Base-by-base conservation (phyloP, 352 stramenopile species). In the Pythium diclinum region DNA sequence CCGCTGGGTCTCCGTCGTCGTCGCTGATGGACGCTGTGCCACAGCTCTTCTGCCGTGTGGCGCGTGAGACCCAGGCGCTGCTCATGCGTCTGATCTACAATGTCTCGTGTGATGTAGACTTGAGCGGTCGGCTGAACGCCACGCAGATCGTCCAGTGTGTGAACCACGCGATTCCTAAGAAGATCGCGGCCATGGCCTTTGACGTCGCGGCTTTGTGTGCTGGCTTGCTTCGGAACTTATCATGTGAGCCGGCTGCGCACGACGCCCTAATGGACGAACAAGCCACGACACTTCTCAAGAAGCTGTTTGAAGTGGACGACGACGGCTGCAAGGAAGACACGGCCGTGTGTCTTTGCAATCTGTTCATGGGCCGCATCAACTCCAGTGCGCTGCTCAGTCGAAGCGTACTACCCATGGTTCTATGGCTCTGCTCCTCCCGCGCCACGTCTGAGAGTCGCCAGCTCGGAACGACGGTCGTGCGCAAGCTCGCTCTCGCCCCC, bases 291-390 rank as follows among this genome's bases (percentile, higher is more conserved):
- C 60, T 90, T 14, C 44, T 92, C 21, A 61, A 71, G 16, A 62
- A 74, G 14, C 72, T 89, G 19, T 91, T 86, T 46, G 73, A 79
- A 13, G 61, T 77, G 0, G 77, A 79, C 61, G 53, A 64, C 28
- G 69, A 72, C 6, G 4, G 60, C 8, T 79, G 73, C 38, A 77
- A 76, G 51, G 76, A 86, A 32, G 81, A 90, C 59, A 67, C 78
- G 6, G 74, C 76, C 14, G 54, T 90, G 34, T 81, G 78, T 61
- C 69, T 76, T 2, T 90, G 81, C 72, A 92, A 89, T 59, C 61
- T 92, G 36, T 77, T 92, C 17, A 73, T 92, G 5, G 81, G 83
- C 16, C 68, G 66, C 9, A 70, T 88, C 55, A 92, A 92, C 61
- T 88, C 83, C 25, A 74, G 73, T 32, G 56, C 76, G 7, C 63